Evolutionary conservation across 2,329 filamentous ascomycete genomes (phyloP), one percentile per base, ranked within the genome.

Genomic region (Aspergillus niger): DNA sequence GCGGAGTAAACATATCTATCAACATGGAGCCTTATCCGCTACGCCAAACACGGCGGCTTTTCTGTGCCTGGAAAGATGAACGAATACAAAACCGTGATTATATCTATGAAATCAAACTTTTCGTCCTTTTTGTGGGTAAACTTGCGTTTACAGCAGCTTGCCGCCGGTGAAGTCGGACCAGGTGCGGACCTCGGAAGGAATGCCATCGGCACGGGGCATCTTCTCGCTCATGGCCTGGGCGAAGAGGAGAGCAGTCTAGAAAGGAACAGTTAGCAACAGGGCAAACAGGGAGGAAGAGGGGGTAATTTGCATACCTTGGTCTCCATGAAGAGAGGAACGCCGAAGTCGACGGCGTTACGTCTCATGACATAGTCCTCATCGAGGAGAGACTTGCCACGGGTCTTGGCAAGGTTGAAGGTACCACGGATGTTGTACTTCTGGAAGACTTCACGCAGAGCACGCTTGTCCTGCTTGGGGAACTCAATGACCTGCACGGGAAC

Each of bases 311-410:
- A 81, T 83, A 96, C 92, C 89, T 95, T 94, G 57, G 93, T 92
- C 82, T 98, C 94, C 93, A 97, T 97, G 79, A 99, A 98, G 59
- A 99, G 83, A 52, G 95, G 95, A 32, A 98, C 92, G 69, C 94
- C 94, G 77, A 99, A 99, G 81, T 99, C 95, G 59, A 99, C 95
- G 28, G 95, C 95, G 74, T 99, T 99, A 76, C 95, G 88, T 72
- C 95, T 88, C 94, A 98, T 98, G 59, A 99, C 92, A 72, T 99
- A 99, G 82, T 99, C 93, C 73, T 96, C 91, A 74, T 99, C 95
- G 63, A 91, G 82, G 63, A 91, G 83, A 39, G 90, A 94, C 83
- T 91, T 93, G 63, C 88, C 95, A 73, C 93, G 85, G 68, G 86
- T 86, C 78, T 90, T 87, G 61, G 94, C 92, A 71, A 99, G 82